Base-by-base conservation (phyloP, 1,139 yeast genomes). In the Magnusiomyces magnusii region DNA sequence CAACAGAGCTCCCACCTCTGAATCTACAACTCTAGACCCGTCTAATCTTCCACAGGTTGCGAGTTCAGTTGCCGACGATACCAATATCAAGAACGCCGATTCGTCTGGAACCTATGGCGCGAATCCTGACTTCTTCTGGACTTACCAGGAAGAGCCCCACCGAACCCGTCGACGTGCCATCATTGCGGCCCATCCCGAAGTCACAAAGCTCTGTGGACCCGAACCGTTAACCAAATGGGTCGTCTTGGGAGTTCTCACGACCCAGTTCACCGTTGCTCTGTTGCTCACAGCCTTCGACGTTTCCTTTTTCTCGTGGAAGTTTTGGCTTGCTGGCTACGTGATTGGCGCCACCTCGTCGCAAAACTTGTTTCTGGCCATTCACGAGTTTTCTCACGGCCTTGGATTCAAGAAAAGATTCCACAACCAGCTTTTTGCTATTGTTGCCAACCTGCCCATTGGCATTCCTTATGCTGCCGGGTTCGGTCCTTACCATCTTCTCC, bases 401-500 rank as follows among this genome's bases (percentile, higher is more conserved):
- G 87, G 87, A n/a, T 91, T 91, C 78, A 87, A 82, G 67, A 83
- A 81, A 65, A 95, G 96, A 0, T 56, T 87, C 9, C 82, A 85
- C 71, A 91, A 91, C 71, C 85, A 88, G 71, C 71, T 90, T 36
- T 90, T 86, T 68, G 82, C 95, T 49, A 86, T 90, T 10, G 75
- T 88, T 64, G 81, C 92, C 47, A 91, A 91, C 69, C 74, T 88
- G 57, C 96, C 97, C 0, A 88, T 91, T 58, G 97, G 96, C 0
- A 79, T 91, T 47, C 97, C 97, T 0, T 91, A 89, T 72, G 81
- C 90, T 51, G 97, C 97, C 0, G 86, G 95, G 1, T 91, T 91
- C 73, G 90, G 87, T 62, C 97, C 97, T 13, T 91, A 91, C 71
- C 97, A 91, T 68, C 89, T 89, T 70, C 78, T 91, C 55, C 97